phyloP scores from a whole-genome alignment of 495 filamentous ascomycete species.

The Penicillium samsonianum region DNA sequence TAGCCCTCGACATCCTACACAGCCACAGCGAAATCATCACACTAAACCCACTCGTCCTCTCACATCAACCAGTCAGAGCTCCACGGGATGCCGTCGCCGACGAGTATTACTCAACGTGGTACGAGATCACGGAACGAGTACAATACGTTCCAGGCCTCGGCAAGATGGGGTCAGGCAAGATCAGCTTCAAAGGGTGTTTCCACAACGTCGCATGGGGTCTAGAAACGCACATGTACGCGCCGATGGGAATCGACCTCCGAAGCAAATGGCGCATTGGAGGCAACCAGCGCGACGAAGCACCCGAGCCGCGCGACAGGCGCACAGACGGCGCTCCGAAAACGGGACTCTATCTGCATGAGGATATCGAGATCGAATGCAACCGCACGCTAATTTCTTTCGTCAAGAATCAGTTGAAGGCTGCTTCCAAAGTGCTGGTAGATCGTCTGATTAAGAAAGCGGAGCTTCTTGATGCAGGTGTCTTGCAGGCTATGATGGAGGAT shows the following conservation, averaged over 20 bases:
- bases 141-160: constrained; percentile 67
- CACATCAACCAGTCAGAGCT: constrained; percentile 62
- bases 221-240: constrained; percentile 75
- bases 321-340: constrained; percentile 47
- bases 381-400: constrained; percentile 70
- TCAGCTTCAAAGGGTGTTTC: constrained; percentile 76
- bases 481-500: constrained; percentile 31
- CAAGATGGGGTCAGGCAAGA: constrained; percentile 56
- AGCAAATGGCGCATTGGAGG: constrained; percentile 65
- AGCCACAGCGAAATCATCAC: constrained; percentile 77
- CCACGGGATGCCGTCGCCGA: constrained; percentile 64
- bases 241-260: constrained; percentile 65
- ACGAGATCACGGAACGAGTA: constrained; percentile 62
- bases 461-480: constrained; percentile 31
- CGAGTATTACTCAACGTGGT: constrained; percentile 70
- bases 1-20: constrained; percentile 69
- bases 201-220: constrained; percentile 66
- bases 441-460: constrained; percentile 62
- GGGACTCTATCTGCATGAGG: constrained; percentile 75
- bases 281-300: constrained; percentile 61
- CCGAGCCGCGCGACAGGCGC: constrained; percentile 57
- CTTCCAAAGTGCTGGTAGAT: constrained; percentile 65
- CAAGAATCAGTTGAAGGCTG: constrained; percentile 72
- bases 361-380: constrained; percentile 76
- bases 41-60: constrained; percentile 75